These are phyloP conservation scores for Penicillium sp. DNA, from an alignment of 2,329 filamentous ascomycete species.

Conservation along the genomic window DNA sequence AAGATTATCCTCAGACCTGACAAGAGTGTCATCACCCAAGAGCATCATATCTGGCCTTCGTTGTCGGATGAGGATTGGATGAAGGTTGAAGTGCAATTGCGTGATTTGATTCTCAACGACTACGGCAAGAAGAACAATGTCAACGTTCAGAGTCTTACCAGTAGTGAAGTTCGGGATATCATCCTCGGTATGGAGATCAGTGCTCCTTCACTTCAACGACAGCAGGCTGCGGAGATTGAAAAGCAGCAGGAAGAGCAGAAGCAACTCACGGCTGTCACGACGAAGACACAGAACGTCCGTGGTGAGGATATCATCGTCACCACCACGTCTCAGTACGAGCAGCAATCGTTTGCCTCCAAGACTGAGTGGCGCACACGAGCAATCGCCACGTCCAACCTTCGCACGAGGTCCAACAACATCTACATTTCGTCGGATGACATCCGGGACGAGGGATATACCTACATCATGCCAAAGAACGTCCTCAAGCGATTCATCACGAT, in stretches of 20 bases:
- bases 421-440: conserved; percentile 96
- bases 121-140: conserved; percentile 99
- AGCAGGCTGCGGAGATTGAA: conserved; percentile 96
- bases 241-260: conserved; percentile 97
- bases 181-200: conserved; percentile 99
- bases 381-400: conserved; percentile 90
- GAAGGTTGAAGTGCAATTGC: conserved; percentile 90
- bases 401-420: conserved; percentile 92
- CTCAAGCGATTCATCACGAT: conserved; percentile 97
- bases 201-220: conserved; percentile 92
- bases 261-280: conserved; percentile 92
- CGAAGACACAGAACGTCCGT: conserved; percentile 93
- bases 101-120: conserved; percentile 92
- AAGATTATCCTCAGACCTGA: conserved; percentile 93
- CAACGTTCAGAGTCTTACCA: conserved; percentile 93
- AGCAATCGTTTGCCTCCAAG: conserved; percentile 95
- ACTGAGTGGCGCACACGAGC: conserved; percentile 96
- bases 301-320: conserved; percentile 98
- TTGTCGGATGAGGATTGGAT: conserved; percentile 96
- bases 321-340: conserved; percentile 94
- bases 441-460: conserved; percentile 81
- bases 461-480: conserved; percentile 98
- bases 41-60: conserved; percentile 97
- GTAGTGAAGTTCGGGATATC: conserved; percentile 93
- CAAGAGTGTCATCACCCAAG: conserved; percentile 95